Conservation (phyloP, 2,329 filamentous ascomycete species). For the Ilyonectria destructans region DNA sequence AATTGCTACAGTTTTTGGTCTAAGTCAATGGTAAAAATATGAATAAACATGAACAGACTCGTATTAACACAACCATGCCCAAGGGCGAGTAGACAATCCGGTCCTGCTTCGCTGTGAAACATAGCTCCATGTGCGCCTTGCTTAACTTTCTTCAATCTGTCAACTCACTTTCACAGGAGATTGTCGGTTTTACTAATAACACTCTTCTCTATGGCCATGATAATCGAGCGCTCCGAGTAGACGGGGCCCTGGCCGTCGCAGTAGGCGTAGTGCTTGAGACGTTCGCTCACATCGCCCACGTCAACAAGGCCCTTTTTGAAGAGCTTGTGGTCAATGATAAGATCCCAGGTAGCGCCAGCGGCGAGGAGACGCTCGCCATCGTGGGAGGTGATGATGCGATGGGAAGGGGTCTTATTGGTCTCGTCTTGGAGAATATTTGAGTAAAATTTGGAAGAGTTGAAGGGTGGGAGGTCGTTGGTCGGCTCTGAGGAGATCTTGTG, state of each 20-base stretch:
- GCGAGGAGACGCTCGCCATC: constrained; percentile 80
- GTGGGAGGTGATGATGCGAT: constrained; percentile 78
- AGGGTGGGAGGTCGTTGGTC: constrained; percentile 78
- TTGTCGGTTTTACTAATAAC: constrained; percentile 85
- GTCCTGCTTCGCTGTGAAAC: constrained; percentile 33
- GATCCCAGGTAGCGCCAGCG: constrained; percentile 88
- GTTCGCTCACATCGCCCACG: constrained; percentile 86
- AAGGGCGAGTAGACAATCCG: constrained; percentile 32
- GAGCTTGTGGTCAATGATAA: constrained; percentile 85
- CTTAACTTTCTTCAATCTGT: constrained; percentile 4
- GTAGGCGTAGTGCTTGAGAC: constrained; percentile 80
- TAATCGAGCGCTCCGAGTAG: constrained; percentile 84
- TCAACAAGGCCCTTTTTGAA: constrained; percentile 86
- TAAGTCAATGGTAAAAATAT: background rate
- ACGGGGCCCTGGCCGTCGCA: constrained; percentile 93
- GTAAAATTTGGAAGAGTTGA: constrained; percentile 81
- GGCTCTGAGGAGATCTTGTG: constrained; percentile 60
- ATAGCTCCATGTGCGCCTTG: constrained; percentile 29
- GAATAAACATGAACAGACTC: background rate
- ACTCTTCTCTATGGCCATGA: constrained; percentile 83
- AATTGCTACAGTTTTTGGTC: too few species aligned
- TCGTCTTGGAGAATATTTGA: constrained; percentile 74
- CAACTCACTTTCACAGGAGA: constrained; percentile 62
- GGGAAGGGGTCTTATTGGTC: constrained; percentile 74
- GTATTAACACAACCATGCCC: background rate